Evolutionary conservation across 1,284 basidiomycete genomes (phyloP).

Genomic region (Ceraceosorus guamensis): DNA sequence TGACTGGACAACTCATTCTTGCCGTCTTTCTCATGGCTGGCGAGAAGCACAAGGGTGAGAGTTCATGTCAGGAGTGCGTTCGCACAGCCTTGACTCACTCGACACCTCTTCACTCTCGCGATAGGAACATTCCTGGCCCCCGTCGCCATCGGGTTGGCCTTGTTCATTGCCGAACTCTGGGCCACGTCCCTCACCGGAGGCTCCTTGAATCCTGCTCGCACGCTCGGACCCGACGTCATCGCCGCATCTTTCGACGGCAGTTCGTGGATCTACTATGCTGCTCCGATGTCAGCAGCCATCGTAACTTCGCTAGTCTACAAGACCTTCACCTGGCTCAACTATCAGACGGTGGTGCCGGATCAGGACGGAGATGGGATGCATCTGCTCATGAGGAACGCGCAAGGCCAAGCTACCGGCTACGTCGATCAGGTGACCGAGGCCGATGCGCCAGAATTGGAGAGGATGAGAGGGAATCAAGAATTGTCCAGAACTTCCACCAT

Average conservation of each 20-base stretch:
- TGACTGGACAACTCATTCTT: constrained; percentile 1
- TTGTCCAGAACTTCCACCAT: no score
- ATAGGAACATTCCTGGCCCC: constrained; percentile 65
- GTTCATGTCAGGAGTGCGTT: background rate
- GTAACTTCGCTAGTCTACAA: constrained; percentile 25
- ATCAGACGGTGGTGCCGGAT: constrained; percentile 28
- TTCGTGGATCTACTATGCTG: constrained; percentile 34
- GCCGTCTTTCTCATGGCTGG: constrained; percentile 25
- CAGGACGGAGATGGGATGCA: constrained; percentile 25
- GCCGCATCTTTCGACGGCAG: constrained; percentile 16
- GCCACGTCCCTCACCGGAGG: constrained; percentile 35
- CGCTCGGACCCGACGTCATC: constrained; percentile 28
- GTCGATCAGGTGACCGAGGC: constrained; percentile 36
- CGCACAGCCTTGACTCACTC: background rate
- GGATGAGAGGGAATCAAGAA: no score
- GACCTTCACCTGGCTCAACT: constrained; percentile 23
- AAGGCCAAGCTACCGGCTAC: constrained; percentile 3
- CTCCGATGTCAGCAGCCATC: constrained; percentile 24
- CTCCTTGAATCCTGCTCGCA: constrained; percentile 32
- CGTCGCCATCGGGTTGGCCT: constrained; percentile 56
- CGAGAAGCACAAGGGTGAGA: constrained; percentile 53
- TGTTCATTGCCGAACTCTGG: constrained; percentile 17
- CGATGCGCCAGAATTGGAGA: background rate
- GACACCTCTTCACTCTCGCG: background rate
- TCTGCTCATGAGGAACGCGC: constrained; percentile 6